These are phyloP conservation scores for Garcia nutans DNA, from an alignment of 345 rosid genomes.

Conservation along the genomic window DNA sequence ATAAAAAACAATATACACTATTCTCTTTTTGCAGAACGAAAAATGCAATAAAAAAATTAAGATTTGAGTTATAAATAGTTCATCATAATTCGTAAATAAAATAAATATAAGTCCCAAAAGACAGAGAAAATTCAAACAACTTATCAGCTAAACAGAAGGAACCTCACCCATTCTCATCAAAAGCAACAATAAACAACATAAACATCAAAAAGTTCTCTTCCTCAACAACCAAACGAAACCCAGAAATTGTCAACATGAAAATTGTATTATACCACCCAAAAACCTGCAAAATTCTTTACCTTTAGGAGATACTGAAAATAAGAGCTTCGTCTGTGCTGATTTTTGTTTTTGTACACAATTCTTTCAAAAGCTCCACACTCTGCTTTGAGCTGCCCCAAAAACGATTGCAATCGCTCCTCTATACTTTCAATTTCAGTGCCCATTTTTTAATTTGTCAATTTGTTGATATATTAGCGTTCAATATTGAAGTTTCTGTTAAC, in stretches of 20 bases:
- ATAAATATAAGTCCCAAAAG: not conserved
- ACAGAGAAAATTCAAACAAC: not conserved
- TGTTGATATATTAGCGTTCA: not conserved
- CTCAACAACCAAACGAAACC: conserved; percentile 8
- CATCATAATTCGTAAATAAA: not conserved
- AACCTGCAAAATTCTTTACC: conserved; percentile 36
- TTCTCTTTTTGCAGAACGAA: not conserved
- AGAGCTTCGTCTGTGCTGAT: conserved; percentile 83
- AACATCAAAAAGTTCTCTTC: not conserved
- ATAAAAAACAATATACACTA: not conserved
- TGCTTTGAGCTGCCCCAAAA: conserved; percentile 46
- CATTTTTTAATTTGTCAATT: conserved; percentile 11
- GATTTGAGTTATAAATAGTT: not conserved
- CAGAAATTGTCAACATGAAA: not conserved
- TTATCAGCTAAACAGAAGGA: not conserved
- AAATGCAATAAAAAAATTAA: not conserved
- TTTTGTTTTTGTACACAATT: conserved; percentile 86
- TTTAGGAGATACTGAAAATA: conserved; percentile 83
- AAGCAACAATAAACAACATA: not conserved
- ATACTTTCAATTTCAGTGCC: conserved; percentile 35
- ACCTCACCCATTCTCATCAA: not conserved
- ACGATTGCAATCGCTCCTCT: conserved; percentile 61
- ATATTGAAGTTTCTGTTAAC: not conserved
- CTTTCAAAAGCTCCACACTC: conserved; percentile 71
- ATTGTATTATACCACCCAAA: not conserved